A percentile compares a stretch with the other conserved stretches of the same genome.
phyloP scores from a whole-genome alignment of 208 protist species.

The Acanthamoeba triangularis region DNA sequence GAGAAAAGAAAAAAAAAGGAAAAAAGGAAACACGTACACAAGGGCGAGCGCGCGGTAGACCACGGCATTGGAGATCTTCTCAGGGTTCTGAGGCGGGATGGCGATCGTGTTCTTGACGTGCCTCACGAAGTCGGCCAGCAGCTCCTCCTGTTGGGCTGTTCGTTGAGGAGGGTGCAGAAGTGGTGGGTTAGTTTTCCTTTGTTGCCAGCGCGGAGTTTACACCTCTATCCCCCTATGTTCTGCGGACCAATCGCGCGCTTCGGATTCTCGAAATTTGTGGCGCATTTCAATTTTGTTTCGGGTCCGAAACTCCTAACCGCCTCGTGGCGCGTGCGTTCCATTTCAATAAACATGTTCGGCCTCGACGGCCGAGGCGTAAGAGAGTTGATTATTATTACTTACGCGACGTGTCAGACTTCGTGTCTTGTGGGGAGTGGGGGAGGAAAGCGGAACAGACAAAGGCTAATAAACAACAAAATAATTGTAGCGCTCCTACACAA shows the following conservation, averaged over 20 bases:
- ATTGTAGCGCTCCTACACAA: too few relatives aligned
- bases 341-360: not conserved
- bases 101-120: conserved; percentile 41
- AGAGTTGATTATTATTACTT: not conserved
- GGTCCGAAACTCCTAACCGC: not conserved
- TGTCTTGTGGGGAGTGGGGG: too few relatives aligned
- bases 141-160: conserved; percentile 44
- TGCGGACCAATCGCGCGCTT: too few relatives aligned
- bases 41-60: conserved; percentile 37
- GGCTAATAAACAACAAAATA: too few relatives aligned
- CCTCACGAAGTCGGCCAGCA: conserved; percentile 25
- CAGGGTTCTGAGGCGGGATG: conserved; percentile 19
- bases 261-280: not conserved
- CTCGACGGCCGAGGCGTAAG: too few relatives aligned
- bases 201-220: not conserved
- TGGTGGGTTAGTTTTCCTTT: not conserved
- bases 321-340: not conserved
- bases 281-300: not conserved
- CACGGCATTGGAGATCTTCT: conserved; percentile 15
- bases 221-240: not conserved
- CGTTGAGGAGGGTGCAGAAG: not conserved
- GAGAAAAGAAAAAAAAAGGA: not conserved
- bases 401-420: not conserved
- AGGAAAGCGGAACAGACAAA: too few relatives aligned
- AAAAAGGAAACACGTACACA: conserved; percentile 9